These are phyloP conservation scores for Trichoderma cornu-damae DNA, from an alignment of 2,329 filamentous ascomycete species.

Conservation along the genomic window DNA sequence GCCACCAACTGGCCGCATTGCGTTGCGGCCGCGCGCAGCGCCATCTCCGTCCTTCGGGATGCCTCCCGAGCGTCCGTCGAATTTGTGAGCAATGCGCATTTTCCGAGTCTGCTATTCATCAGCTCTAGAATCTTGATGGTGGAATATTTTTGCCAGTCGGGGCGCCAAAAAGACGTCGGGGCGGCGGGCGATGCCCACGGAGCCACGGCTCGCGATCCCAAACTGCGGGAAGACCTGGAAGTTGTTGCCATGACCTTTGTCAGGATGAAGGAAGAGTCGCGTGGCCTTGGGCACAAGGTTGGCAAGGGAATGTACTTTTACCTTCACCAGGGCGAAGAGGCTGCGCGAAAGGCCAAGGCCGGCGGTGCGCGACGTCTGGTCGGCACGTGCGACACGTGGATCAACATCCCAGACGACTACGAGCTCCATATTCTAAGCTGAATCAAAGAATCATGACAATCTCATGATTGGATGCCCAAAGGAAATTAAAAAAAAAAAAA, in stretches of 20 bases:
- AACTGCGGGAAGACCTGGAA: slow-evolving; percentile 23
- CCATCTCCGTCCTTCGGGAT: slow-evolving; percentile 22
- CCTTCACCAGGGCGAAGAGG: slow-evolving; percentile 17
- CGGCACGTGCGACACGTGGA: slow-evolving; percentile 23
- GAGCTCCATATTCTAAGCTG: not conserved
- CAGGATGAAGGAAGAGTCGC: slow-evolving; percentile 20
- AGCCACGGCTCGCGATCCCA: slow-evolving; percentile 12
- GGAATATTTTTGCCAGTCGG: slow-evolving; percentile 23
- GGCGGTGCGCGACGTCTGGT: slow-evolving; percentile 21
- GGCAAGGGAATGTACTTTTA: slow-evolving; percentile 23
- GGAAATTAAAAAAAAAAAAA: not conserved
- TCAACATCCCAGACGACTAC: slow-evolving; percentile 5
- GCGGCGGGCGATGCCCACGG: not conserved
- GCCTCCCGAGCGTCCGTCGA: slow-evolving; percentile 19
- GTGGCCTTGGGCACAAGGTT: slow-evolving; percentile 23
- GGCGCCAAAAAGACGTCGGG: not conserved
- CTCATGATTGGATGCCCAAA: not conserved
- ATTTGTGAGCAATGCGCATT: slow-evolving; percentile 22
- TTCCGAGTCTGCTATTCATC: slow-evolving; percentile 21
- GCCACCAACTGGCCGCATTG: slow-evolving; percentile 25
- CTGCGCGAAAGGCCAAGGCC: slow-evolving; percentile 19
- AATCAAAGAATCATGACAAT: not conserved
- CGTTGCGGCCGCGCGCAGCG: slow-evolving; percentile 22
- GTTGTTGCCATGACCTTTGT: slow-evolving; percentile 21
- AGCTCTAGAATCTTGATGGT: slow-evolving; percentile 21